Percentiles rank a stretch among this genome's conserved stretches.
phyloP scores from a whole-genome alignment of 2,329 filamentous ascomycete species.

The Malbranchea cinnamomea region DNA sequence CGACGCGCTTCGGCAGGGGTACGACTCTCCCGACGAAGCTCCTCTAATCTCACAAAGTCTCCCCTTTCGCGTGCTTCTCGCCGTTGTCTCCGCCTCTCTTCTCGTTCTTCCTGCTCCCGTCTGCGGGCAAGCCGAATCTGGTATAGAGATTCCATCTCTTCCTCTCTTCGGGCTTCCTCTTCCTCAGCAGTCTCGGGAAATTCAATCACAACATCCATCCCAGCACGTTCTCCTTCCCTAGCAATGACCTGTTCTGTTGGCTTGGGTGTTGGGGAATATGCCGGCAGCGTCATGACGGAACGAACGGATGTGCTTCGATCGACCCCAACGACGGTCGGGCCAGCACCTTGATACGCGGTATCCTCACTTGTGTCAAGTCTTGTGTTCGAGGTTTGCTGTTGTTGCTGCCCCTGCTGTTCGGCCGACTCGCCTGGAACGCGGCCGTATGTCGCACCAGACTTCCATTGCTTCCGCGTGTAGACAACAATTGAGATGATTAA shows the following conservation, averaged over 20 bases:
- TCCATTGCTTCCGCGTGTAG: slow-evolving; percentile 39
- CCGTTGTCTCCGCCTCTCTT: slow-evolving; percentile 54
- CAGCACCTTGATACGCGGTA: slow-evolving; percentile 15
- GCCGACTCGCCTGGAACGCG: slow-evolving; percentile 19
- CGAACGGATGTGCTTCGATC: slow-evolving; percentile 76
- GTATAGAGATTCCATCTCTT: slow-evolving; percentile 86
- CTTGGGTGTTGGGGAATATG: slow-evolving; percentile 59
- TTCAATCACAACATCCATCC: slow-evolving; percentile 82
- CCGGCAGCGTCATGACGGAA: slow-evolving; percentile 85
- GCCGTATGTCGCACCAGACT: slow-evolving; percentile 27
- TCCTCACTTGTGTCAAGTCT: slow-evolving; percentile 7
- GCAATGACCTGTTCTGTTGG: slow-evolving; percentile 71
- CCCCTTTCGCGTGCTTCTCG: slow-evolving; percentile 57
- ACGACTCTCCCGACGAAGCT: slow-evolving; percentile 42
- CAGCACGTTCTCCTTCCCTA: slow-evolving; percentile 77
- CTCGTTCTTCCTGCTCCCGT: slow-evolving; percentile 59
- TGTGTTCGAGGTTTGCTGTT: not conserved
- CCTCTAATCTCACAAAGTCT: slow-evolving; percentile 53
- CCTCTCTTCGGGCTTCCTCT: slow-evolving; percentile 62
- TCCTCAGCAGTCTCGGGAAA: slow-evolving; percentile 67
- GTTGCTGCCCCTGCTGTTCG: not conserved
- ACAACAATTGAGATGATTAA: too few species aligned
- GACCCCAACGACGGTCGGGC: slow-evolving; percentile 34
- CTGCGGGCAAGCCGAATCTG: slow-evolving; percentile 71
- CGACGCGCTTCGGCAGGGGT: slow-evolving; percentile 32